A percentile compares a stretch with the other conserved stretches of the same genome.
phyloP scores from a whole-genome alignment of 2,329 filamentous ascomycete species.

The Boeremia lycopersici region DNA sequence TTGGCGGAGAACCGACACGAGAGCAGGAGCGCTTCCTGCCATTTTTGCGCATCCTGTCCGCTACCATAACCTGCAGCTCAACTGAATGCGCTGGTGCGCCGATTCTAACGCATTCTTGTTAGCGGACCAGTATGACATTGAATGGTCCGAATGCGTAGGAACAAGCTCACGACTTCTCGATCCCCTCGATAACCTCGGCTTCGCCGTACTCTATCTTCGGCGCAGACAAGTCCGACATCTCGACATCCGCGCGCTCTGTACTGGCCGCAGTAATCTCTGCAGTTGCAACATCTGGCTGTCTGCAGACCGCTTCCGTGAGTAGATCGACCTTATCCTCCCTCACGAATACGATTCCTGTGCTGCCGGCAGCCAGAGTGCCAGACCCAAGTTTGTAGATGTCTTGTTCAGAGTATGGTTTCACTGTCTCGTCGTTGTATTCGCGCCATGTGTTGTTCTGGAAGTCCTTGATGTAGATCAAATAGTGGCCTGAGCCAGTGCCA shows the following conservation, averaged over 20 bases:
- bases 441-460: conserved; percentile 83
- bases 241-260: conserved; percentile 1
- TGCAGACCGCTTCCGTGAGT: conserved; percentile 60
- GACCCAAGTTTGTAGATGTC: conserved; percentile 73
- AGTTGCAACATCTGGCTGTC: conserved; percentile 18
- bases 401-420: conserved; percentile 68
- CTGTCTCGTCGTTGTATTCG: conserved; percentile 89
- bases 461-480: conserved; percentile 96
- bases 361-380: conserved; percentile 53
- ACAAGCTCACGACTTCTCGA: conserved; percentile 34
- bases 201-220: conserved; percentile 13
- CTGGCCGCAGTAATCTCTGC: background rate
- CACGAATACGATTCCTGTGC: conserved; percentile 80
- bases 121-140: conserved; percentile 1
- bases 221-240: conserved; percentile 17
- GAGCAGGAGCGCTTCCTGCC: conserved; percentile 6
- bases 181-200: conserved; percentile 35
- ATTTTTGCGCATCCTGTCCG: background rate
- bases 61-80: background rate
- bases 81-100: background rate
- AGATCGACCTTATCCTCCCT: conserved; percentile 67
- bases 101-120: background rate
- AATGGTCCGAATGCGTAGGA: background rate
- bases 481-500: conserved; percentile 71
- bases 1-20: conserved; percentile 1